These are phyloP conservation scores for Backusella liffmaniae DNA, from an alignment of 192 early-diverging fungal species.

Conservation along the genomic window DNA sequence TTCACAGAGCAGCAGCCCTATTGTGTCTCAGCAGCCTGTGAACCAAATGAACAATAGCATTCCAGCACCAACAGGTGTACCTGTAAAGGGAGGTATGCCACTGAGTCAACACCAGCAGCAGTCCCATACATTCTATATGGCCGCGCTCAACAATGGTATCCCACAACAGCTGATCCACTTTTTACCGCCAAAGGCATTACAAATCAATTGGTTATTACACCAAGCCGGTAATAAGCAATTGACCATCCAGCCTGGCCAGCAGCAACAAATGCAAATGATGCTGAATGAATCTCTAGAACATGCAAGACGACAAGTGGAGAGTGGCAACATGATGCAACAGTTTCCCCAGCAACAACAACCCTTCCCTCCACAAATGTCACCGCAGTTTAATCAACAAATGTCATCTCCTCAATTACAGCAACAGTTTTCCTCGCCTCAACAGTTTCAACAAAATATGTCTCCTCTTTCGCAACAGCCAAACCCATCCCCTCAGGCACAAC, in stretches of 20 bases:
- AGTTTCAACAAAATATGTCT: neutral
- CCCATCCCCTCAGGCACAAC: constrained; percentile 6
- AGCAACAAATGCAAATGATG: constrained; percentile 30
- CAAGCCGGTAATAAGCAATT: constrained; percentile 24
- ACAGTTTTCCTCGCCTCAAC: neutral
- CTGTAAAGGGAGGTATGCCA: constrained; percentile 15
- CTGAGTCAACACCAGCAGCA: constrained; percentile 13
- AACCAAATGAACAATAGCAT: neutral
- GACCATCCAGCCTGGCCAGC: constrained; percentile 10
- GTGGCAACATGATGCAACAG: neutral
- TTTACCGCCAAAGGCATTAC: constrained; percentile 27
- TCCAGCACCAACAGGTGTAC: neutral
- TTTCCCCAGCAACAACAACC: constrained; percentile 8
- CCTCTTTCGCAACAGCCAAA: constrained; percentile 12
- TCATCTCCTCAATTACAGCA: neutral
- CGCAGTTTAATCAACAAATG: neutral
- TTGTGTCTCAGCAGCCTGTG: neutral
- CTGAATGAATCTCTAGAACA: constrained; percentile 19
- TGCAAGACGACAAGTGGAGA: neutral
- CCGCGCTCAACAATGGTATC: constrained; percentile 27
- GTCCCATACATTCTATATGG: constrained; percentile 21
- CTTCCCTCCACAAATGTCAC: neutral
- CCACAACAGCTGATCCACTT: constrained; percentile 23
- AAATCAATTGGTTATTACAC: constrained; percentile 31
- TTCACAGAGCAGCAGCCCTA: neutral